Evolutionary conservation across 257 asterid genomes (phyloP).

Genomic region (Nicotiana sylvestris): DNA sequence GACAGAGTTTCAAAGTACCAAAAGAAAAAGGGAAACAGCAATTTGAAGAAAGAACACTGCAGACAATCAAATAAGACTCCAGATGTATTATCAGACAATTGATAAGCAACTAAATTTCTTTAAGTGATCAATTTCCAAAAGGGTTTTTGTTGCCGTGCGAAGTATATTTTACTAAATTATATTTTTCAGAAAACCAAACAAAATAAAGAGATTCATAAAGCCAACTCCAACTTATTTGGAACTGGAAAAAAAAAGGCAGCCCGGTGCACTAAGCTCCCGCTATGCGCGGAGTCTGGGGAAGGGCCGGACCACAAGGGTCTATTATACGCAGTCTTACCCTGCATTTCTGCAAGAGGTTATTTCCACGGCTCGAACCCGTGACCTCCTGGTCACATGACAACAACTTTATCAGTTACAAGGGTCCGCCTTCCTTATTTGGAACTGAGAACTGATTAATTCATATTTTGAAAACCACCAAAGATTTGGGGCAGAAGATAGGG

Average conservation of each 20-base stretch:
- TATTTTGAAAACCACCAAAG: not conserved
- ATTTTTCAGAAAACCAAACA: not conserved
- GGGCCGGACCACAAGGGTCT: too few relatives aligned
- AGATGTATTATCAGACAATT: not conserved
- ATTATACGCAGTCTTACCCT: too few relatives aligned
- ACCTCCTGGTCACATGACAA: too few relatives aligned
- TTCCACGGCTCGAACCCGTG: too few relatives aligned
- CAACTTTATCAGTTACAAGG: too few relatives aligned
- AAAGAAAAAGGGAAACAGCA: not conserved
- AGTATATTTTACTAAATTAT: too few relatives aligned
- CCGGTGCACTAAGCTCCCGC: too few relatives aligned
- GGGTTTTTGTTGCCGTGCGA: not conserved
- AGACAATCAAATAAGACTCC: not conserved
- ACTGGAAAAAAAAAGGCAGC: too few relatives aligned
- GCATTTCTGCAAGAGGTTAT: too few relatives aligned
- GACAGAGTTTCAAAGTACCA: not conserved
- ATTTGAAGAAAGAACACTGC: not conserved
- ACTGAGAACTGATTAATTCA: too few relatives aligned
- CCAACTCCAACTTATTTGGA: not conserved
- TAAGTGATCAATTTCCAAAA: not conserved
- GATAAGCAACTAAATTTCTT: not conserved
- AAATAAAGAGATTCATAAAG: not conserved
- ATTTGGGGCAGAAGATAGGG: not conserved
- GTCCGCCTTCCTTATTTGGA: too few relatives aligned
- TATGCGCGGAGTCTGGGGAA: too few relatives aligned